Base-by-base conservation (phyloP, 1,284 basidiomycete species). In the Malassezia japonica region DNA sequence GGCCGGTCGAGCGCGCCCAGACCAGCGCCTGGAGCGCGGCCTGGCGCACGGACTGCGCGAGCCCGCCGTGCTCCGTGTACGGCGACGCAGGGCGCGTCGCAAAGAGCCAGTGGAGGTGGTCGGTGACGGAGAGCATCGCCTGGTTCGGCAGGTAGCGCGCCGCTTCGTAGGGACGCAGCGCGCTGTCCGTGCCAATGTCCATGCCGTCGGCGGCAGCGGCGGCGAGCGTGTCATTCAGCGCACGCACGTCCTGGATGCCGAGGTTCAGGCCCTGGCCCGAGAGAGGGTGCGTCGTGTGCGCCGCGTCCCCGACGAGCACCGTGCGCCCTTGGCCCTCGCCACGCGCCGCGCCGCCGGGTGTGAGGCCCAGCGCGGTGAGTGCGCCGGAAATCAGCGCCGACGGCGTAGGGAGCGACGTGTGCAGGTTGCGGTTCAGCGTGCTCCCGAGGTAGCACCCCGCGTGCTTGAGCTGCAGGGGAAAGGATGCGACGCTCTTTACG, bases 211-310 rank as follows among this genome's bases (percentile, higher is more conserved):
- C 37, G 28, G 56, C 31, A 1, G 66, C 67, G 12, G 43, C 35
- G 2, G 37, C 36, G 13, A 72, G 37, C 8, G 63, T 55, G 9
- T 34, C 13, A 9, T 47, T 43, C 7, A 72, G 56, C 9, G 60
- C 57, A 7, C 66, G 58, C 1, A 62, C 87, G 69, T 99, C 92
- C 1, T 79, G 85, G 15, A 99, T 76, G 16, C 92, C 94, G 64
- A 92, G 77, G 72, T 99, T 98, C 35, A 98, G 77, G 0, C 92
- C 94, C 70, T 98, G 94, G 1, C 94, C 94, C 0, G 91, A 92
- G n/a, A 98, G 80, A 0, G 94, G 94, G 68, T 98, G 94, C 4
- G 89, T 80, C 0, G 87, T 87, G 68, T 98, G 94, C 13, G 91
- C 92, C 1, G 94, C 91, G 74, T 98, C 94, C 4, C 94, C 94